phyloP scores from a whole-genome alignment of 176 grass and related monocot genomes.

The Phoenix dactylifera region DNA sequence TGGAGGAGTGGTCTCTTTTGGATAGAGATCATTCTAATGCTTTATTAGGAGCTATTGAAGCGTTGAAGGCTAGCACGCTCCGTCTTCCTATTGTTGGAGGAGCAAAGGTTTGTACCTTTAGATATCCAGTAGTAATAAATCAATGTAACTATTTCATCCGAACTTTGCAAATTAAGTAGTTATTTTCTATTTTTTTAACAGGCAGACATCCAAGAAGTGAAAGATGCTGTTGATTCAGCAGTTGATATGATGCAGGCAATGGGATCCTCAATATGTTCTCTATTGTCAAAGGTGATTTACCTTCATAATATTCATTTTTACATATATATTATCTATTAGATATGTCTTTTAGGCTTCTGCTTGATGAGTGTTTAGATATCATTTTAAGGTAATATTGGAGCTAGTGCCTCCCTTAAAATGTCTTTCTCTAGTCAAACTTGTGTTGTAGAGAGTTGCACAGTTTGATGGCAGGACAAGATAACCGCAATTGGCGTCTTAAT shows the following conservation, averaged over 20 bases:
- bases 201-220: slow-evolving; percentile 80
- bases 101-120: slow-evolving; percentile 14
- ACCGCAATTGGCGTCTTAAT: too few species aligned
- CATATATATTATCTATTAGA: too few species aligned
- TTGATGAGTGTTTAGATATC: too few species aligned
- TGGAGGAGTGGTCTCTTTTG: slow-evolving; percentile 22
- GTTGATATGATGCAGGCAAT: slow-evolving; percentile 90
- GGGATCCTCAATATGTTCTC: slow-evolving; percentile 62
- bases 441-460: too few species aligned
- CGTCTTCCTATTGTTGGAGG: slow-evolving; percentile 13
- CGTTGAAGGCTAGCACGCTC: slow-evolving; percentile 8
- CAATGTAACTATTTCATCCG: not conserved
- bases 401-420: too few species aligned
- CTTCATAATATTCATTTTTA: too few species aligned
- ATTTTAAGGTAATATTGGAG: too few species aligned
- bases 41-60: slow-evolving; percentile 9
- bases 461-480: too few species aligned
- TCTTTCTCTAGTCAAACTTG: too few species aligned
- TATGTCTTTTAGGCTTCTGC: too few species aligned
- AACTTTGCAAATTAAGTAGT: not conserved
- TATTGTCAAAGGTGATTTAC: slow-evolving; percentile 59
- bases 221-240: slow-evolving; percentile 70
- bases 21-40: slow-evolving; percentile 9
- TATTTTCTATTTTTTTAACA: slow-evolving; percentile 19
- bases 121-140: not conserved